Base-by-base conservation (phyloP, 2,329 filamentous ascomycete genomes). In the Fusarium sambucinum region DNA sequence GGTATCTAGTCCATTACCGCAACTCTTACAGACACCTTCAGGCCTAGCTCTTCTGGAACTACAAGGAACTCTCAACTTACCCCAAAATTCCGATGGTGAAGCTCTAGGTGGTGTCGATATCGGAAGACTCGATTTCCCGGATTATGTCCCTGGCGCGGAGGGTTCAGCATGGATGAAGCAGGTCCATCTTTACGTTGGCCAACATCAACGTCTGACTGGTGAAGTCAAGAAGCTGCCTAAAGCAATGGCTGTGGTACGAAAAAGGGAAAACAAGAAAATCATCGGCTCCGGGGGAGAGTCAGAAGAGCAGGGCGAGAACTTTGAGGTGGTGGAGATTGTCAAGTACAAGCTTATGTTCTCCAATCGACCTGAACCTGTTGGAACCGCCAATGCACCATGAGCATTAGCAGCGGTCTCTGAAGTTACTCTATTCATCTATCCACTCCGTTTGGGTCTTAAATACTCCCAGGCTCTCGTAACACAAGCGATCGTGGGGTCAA, bases 11-110 rank as follows among this genome's bases (percentile, higher is more conserved):
- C 89, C 92, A 6, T 87, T 98, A 6, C 96, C 96, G 2, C 79
- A 86, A n/a, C 85, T 97, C 66, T 87, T 98, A 17, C 92, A 94
- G 73, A 97, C 95, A 1, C 96, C 96, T 1, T 90, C 92, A 0
- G 96, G 96, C 51, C 87, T 97, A 40, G 95, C 95, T 19, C 85
- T 99, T 45, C 84, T 99, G 59, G 96, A 98, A 81, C 87, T 99
- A 16, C 96, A 99, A 83, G 96, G 94, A 64, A 93, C 89, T 16
- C 90, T 99, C 80, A 95, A 96, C 78, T 83, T 94, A 2, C 90
- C 93, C 10, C 67, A 80, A 3, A 74, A 79, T 25, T 66, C 72
- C 12, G 71, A 81, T 52, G 69, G 77, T 27, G 66, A 76, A 23
- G 48, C 75, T 7, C 64, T 79, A 35, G 62, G 66, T 8, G 75